phyloP scores from a whole-genome alignment of 164 flowering plant species.

The Saururus chinensis region DNA sequence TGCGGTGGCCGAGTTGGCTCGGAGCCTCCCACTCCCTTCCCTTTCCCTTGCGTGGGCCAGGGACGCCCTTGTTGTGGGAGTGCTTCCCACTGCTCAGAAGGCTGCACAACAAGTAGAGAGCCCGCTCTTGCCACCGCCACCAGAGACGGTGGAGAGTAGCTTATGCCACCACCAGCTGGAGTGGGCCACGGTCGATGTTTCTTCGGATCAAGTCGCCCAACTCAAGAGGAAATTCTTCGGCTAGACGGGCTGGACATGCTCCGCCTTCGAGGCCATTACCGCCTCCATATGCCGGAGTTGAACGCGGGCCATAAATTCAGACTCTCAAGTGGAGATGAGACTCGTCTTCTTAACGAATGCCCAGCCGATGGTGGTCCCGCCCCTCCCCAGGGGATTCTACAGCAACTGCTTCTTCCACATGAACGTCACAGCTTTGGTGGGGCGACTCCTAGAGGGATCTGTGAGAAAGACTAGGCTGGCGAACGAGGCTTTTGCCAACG shows the following conservation, averaged over 20 bases:
- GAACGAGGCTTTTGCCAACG: too few relatives aligned
- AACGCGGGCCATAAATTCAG: constrained; percentile 7
- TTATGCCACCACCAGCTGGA: constrained; percentile 30
- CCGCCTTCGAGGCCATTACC: too few relatives aligned
- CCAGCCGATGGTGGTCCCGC: constrained; percentile 34
- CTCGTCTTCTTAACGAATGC: constrained; percentile 59
- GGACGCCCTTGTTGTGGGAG: too few relatives aligned
- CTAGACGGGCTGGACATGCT: too few relatives aligned
- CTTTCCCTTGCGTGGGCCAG: constrained; percentile 27
- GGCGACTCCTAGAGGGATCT: constrained; percentile 17
- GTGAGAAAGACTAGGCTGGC: too few relatives aligned
- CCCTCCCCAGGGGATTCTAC: constrained; percentile 51
- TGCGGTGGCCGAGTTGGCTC: constrained; percentile 51
- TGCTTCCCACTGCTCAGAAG: too few relatives aligned
- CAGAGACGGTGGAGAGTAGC: too few relatives aligned
- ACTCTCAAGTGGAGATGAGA: constrained; percentile 13
- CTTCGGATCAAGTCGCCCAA: constrained; percentile 20
- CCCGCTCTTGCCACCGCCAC: too few relatives aligned
- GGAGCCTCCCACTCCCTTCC: constrained; percentile 28
- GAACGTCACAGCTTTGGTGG: constrained; percentile 18
- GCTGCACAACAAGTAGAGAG: too few relatives aligned
- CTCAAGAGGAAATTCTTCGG: constrained; percentile 31
- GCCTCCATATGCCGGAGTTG: too few relatives aligned
- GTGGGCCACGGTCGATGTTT: constrained; percentile 39
- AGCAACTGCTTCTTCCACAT: constrained; percentile 70